Base-by-base conservation (phyloP, 2,329 filamentous ascomycete species). In the Chalaropsis ovoidea region DNA sequence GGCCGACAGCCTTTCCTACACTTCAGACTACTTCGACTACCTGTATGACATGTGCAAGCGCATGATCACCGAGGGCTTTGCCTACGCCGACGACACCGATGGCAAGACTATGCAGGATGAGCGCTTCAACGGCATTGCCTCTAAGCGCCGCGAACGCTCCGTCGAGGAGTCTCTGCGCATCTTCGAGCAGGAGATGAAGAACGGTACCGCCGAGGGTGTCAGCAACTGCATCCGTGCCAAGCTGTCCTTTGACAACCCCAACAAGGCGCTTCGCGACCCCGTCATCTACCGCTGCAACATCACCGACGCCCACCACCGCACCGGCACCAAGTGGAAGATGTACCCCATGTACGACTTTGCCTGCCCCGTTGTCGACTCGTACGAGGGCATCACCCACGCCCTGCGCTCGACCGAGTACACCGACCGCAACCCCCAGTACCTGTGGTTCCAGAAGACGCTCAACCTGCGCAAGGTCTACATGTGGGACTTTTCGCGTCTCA, bases 261-360 rank as follows among this genome's bases (percentile, higher is more conserved):
- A 99, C 80, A 95, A 95, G 77, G 90, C 94, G 64, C 86, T 97
- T 83, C 84, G 94, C 70, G 94, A 99, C 75, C 94, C 94, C 13
- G 92, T 97, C 76, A 95, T 99, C 75, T 97, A 96, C 81, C 87
- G 94, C 70, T 96, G 91, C 83, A 96, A 95, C 74, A 72, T 79
- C 68, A 80, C 80, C 66, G 78, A 80, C 61, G 71, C 80, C 22
- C 88, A 94, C 75, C 89, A 94, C 78, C 85, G 89, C 70, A 94
- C 89, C 1, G 89, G 89, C 41, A 82, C 79, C 67, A 84, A 81
- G 68, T 93, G 89, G 88, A 93, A 92, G 77, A 87, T 90, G 73
- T 93, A 93, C 76, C 89, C 89, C 42, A 93, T 87, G 69, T 94
- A 94, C 78, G 89, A 94, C 74, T 90, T 93, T 73, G 89, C 88